Evolutionary conservation across 2,329 filamentous ascomycete genomes (phyloP).

Genomic region (Pseudogymnoascus sp.): DNA sequence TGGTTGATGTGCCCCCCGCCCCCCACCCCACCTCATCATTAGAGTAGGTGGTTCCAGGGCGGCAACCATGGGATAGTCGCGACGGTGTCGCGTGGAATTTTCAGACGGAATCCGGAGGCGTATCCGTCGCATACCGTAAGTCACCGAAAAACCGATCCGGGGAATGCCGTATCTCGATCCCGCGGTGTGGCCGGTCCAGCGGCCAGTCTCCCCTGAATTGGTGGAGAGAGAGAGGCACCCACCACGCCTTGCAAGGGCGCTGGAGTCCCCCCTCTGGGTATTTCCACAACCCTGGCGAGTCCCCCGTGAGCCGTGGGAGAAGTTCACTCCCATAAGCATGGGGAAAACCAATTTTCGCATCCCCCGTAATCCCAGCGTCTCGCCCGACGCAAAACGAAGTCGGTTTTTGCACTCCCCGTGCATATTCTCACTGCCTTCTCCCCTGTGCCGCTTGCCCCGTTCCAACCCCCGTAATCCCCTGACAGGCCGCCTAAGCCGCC

Average conservation of each 20-base stretch:
- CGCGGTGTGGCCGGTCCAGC: no score
- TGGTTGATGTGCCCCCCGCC: no score
- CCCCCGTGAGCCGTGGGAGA: background rate
- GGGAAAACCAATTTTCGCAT: background rate
- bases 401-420: background rate
- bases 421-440: background rate
- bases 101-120: no score
- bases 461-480: background rate
- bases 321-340: background rate
- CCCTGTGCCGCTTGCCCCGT: background rate
- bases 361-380: background rate
- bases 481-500: background rate
- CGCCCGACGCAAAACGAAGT: background rate
- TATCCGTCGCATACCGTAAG: no score
- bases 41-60: no score
- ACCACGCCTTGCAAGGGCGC: no score
- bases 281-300: background rate
- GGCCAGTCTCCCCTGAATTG: background rate
- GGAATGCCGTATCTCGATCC: no score
- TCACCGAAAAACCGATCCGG: no score
- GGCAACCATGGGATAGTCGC: no score
- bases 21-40: no score
- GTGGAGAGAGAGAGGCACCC: no score
- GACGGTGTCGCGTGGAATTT: no score
- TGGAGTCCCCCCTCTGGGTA: background rate